A percentile compares a stretch with the other conserved stretches of the same genome.
phyloP scores from a whole-genome alignment of 805 yeast species.

The Lachancea quebecensis region DNA sequence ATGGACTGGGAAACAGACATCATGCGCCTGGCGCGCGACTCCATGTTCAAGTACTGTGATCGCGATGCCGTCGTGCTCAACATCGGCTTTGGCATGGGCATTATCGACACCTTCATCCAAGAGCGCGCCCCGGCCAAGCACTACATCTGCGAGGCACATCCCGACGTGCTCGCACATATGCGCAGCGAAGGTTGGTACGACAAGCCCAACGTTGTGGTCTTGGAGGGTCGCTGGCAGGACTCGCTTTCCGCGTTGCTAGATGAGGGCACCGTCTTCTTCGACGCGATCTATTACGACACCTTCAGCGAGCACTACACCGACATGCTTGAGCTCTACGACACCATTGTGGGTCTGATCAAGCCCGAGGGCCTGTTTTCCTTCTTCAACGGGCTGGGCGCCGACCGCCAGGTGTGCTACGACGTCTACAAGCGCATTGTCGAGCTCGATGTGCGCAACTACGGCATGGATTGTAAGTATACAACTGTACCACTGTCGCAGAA shows the following conservation, averaged over 20 bases:
- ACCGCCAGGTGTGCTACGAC: slow-evolving; percentile 65
- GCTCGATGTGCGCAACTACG: slow-evolving; percentile 72
- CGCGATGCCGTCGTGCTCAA: slow-evolving; percentile 52
- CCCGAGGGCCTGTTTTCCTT: slow-evolving; percentile 83
- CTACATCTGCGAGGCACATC: slow-evolving; percentile 91
- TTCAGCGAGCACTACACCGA: slow-evolving; percentile 88
- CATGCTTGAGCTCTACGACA: slow-evolving; percentile 78
- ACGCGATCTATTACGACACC: slow-evolving; percentile 91
- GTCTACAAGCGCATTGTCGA: slow-evolving; percentile 81
- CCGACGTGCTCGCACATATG: slow-evolving; percentile 72
- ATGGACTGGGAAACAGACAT: slow-evolving; percentile 91
- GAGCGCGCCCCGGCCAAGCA: slow-evolving; percentile 41
- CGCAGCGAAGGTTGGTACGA: slow-evolving; percentile 76
- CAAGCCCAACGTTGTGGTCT: slow-evolving; percentile 58
- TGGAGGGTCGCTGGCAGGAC: slow-evolving; percentile 94
- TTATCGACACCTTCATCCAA: slow-evolving; percentile 76
- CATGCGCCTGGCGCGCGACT: slow-evolving; percentile 74
- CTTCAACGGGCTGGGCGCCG: slow-evolving; percentile 88
- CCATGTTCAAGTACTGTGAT: slow-evolving; percentile 44
- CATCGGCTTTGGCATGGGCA: slow-evolving; percentile 97
- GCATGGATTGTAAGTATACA: slow-evolving; percentile 55
- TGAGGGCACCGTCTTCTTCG: slow-evolving; percentile 58
- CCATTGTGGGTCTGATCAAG: slow-evolving; percentile 71
- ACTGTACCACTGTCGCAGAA: slow-evolving; percentile 18
- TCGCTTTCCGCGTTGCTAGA: slow-evolving; percentile 58